Evolutionary conservation across 495 filamentous ascomycete genomes (phyloP), one percentile per base, ranked within the genome.

Genomic region (Annulohypoxylon bovei): DNA sequence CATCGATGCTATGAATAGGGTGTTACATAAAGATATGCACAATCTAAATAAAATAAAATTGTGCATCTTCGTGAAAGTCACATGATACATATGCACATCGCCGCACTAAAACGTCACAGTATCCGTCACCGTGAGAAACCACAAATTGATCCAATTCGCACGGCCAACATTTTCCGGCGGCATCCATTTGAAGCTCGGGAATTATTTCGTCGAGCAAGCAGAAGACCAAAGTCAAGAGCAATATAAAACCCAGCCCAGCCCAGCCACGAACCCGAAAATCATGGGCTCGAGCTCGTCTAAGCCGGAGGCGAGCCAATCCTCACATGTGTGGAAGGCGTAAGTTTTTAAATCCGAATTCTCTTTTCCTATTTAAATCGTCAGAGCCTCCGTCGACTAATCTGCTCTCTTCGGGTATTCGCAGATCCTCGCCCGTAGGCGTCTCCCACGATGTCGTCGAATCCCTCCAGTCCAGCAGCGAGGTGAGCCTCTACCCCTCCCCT

Each of bases 391-490:
- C 23, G 35, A 22, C 67, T 70, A 55, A 69, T 46, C 66, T 18
- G 27, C 57, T 39, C 47, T 52, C 27, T 30, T 57, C 20, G 50
- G 65, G 20, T 61, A 63, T 20, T 42, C 25, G 25, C 78, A 98
- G 95, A 75, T 86, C 92, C 78, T 88, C 90, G 25, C 92, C 95
- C 60, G 86, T 97, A 74, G 89, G 92, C 71, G 93, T 98, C 81
- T 97, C 94, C 59, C 88, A 90, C 69, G 88, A 91, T 78, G 84
- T 99, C 75, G 85, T 96, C 62, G 88, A 95, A 46, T 87, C 89
- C 62, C 86, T 99, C 63, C 91, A 97, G 73, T 86, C 86, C 67
- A 96, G 89, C 83, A 86, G 88, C 65, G 93, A 98, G 89, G 95
- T 97, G 83, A 75, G 83, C 25, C 50, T 22, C 14, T 1, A 23